Base-by-base conservation (phyloP, 2,329 filamentous ascomycete species). In the Neodidymelliopsis sp. region DNA sequence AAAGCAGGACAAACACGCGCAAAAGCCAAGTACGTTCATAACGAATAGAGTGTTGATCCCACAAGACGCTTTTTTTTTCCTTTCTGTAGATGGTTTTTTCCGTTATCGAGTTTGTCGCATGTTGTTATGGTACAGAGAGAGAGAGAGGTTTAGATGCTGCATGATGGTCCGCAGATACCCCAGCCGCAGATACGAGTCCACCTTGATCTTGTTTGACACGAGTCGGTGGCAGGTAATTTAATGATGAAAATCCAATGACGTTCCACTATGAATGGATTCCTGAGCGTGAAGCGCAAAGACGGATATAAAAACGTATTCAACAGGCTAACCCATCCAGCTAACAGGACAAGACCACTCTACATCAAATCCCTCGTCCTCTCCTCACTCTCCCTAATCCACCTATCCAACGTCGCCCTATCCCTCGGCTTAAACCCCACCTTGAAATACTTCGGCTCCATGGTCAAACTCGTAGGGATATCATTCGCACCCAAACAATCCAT, bases 371-470 rank as follows among this genome's bases (percentile, higher is more conserved):
- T 73, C 13, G 77, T 79, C 50, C 70, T 67, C 61, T 75, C 72
- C 60, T 79, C 77, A 44, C 76, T 78, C 62, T 77, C 76, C 41
- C 25, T 50, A 31, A 80, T 76, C 78, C 78, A 80, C 60, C 59
- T 64, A 47, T 78, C 77, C 40, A 80, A 53, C 60, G 69, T 36
- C 25, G 51, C 60, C 49, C 65, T 57, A 62, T 80, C 68, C 51
- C 78, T 70, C 4, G 76, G 72, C 62, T 68, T 76, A 29, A 80
- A 69, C 2, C 78, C 76, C 8, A 78, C 70, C 67, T 79, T 79
- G 63, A 80, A 80, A 16, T 75, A 73, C 68, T 79, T 80, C 0
- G 77, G 77, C 62, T 80, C 77, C 67, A 79, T 67, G 0, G 77
- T 79, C 70, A 79, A 62, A 37, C 75, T 69, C 30, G 77, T 80